A percentile compares a stretch with the other conserved stretches of the same genome.
Evolutionary conservation across 169 alveolate genomes (phyloP).

Genomic region (Perkinsus chesapeaki): DNA sequence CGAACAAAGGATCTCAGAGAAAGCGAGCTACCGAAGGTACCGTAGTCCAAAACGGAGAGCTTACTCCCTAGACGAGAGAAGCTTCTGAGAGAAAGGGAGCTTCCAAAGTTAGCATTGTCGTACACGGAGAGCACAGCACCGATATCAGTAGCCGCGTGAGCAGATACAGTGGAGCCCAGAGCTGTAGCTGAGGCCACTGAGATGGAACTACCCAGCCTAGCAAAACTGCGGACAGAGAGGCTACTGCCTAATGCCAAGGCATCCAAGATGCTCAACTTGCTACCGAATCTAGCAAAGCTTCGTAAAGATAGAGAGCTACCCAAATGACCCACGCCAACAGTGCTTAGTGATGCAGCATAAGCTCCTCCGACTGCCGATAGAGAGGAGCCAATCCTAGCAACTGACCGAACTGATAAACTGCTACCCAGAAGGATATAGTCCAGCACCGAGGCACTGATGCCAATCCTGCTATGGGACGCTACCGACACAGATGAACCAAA

Average conservation of each 20-base stretch:
- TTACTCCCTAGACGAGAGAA: conserved; percentile 9
- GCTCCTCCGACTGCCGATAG: neutral
- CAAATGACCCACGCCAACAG: neutral
- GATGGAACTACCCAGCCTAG: neutral
- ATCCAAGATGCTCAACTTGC: neutral
- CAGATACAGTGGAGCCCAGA: neutral
- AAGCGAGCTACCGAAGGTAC: neutral
- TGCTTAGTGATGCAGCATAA: neutral
- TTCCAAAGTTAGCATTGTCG: neutral
- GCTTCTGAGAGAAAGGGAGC: neutral
- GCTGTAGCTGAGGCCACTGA: neutral
- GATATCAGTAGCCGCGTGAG: neutral
- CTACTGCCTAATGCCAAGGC: neutral
- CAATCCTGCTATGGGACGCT: neutral
- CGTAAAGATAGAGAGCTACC: neutral
- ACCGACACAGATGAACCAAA: neutral
- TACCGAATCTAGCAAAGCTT: neutral
- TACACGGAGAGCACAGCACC: neutral
- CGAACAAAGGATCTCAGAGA: neutral
- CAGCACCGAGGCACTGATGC: neutral
- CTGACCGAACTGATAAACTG: neutral
- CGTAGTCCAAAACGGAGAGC: conserved; percentile 13
- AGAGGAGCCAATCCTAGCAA: neutral
- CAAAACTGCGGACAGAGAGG: neutral
- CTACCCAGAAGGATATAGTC: neutral